Evolutionary conservation across 352 stramenopile species (phyloP).

Genomic region (Pythium phragmiticola): DNA sequence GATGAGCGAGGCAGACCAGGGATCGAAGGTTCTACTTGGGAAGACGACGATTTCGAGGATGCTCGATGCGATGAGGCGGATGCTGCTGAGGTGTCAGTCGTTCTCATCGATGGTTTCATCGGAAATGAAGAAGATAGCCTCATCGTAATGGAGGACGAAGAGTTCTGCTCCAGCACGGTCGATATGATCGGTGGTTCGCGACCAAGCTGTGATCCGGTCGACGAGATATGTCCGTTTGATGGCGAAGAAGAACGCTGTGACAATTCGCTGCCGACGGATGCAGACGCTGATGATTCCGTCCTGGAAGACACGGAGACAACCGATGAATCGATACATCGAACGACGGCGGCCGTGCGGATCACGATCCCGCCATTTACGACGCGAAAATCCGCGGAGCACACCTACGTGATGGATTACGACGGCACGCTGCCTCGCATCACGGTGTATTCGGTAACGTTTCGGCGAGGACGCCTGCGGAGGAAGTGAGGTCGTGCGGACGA

Average conservation of each 20-base stretch:
- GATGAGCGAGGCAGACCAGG: not conserved
- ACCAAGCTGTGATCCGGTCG: slow-evolving; percentile 1
- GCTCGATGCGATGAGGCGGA: slow-evolving; percentile 15
- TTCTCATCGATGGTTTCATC: slow-evolving; percentile 17
- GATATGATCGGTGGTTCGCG: slow-evolving; percentile 1
- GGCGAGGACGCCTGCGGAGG: slow-evolving; percentile 6
- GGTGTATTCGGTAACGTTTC: slow-evolving; percentile 13
- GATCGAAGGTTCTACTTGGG: not conserved
- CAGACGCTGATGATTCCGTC: not conserved
- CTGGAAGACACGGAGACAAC: not conserved
- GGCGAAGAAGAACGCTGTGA: not conserved
- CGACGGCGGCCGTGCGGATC: not conserved
- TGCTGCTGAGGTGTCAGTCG: slow-evolving; percentile 1
- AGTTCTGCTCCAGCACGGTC: not conserved
- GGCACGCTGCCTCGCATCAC: slow-evolving; percentile 3
- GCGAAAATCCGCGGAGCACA: not conserved
- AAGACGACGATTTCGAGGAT: slow-evolving; percentile 26
- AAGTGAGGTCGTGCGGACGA: not conserved
- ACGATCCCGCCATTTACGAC: slow-evolving; percentile 14
- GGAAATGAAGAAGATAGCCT: slow-evolving; percentile 29
- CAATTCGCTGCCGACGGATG: not conserved
- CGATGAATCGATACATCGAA: not conserved
- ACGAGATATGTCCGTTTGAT: slow-evolving; percentile 8
- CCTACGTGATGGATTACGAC: slow-evolving; percentile 13
- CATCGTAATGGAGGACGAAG: slow-evolving; percentile 27